Evolutionary conservation across 805 yeast genomes (phyloP), one percentile per base, ranked within the genome.

Genomic region (Wickerhamiella australiensis): DNA sequence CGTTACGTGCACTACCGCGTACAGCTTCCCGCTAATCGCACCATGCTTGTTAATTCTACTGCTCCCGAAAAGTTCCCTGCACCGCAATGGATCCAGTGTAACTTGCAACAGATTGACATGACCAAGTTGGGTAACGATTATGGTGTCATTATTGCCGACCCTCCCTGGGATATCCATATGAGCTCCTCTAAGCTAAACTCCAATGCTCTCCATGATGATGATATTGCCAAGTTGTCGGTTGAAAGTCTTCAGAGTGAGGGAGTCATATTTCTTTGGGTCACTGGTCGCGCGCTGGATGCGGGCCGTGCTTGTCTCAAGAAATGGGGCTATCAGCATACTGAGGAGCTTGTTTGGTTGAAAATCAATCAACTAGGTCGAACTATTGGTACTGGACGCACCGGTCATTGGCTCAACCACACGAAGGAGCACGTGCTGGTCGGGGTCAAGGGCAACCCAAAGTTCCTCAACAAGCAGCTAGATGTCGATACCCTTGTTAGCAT

Each of bases 91-190:
- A 84, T 88, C 53, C 76, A 77, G 50, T 85, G 95, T 63, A 95
- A 88, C 65, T 79, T 88, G 17, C 70, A 86, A 29, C 70, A 74
- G 46, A 70, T 88, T 50, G 87, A 90, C 56, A 79, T 90, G 58
- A 66, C 62, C 20, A 66, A 76, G 5, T 65, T 88, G 50, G 96
- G 96, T 2, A 79, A 82, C 65, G 84, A 84, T 67, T 87, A 81
- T 36, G 86, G 80, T 2, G 70, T 62, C 8, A 78, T 88, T 11
- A 76, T 90, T 49, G 90, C 95, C 0, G 97, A 88, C 63, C 96
- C 96, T 2, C 92, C 96, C 6, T 88, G 97, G 97, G 88, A 86
- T 55, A 88, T 88, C 54, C 96, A 88, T 66, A 87, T 85, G 88
- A 82, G 83, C 50, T 11, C 37, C 12, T 26, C 40, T 38, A 57